phyloP scores from a whole-genome alignment of 768 basidiomycete species.

The Trametes coccinea region DNA sequence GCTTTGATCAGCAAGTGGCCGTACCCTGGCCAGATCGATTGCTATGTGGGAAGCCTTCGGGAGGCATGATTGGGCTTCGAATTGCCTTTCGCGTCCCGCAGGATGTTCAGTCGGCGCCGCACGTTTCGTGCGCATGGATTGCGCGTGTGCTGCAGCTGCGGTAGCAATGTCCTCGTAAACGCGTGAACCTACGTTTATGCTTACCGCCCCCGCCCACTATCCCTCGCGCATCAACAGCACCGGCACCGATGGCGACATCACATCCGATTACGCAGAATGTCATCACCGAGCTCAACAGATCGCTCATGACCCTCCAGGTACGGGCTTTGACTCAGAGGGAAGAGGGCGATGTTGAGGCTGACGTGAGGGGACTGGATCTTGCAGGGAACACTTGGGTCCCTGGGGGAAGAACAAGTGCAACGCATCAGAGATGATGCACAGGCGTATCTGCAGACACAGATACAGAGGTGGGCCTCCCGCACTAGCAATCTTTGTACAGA shows the following conservation, averaged over 20 bases:
- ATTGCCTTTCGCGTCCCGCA: not conserved
- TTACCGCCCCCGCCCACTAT: not conserved
- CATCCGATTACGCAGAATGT: not conserved
- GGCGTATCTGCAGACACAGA: slow-evolving; percentile 39
- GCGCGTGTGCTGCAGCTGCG: slow-evolving; percentile 4
- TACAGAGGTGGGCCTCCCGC: slow-evolving; percentile 37
- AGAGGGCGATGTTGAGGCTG: too few relatives aligned
- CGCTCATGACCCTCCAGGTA: not conserved
- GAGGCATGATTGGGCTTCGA: not conserved
- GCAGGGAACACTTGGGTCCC: slow-evolving; percentile 45
- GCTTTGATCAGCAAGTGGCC: too few relatives aligned
- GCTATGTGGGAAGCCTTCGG: not conserved
- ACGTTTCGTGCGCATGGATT: not conserved
- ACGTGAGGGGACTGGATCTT: not conserved
- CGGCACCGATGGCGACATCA: not conserved
- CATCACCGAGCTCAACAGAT: not conserved
- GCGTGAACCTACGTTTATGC: not conserved
- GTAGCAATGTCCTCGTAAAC: not conserved
- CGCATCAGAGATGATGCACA: slow-evolving; percentile 43
- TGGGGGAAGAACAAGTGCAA: slow-evolving; percentile 47
- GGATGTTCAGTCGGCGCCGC: not conserved
- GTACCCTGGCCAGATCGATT: too few relatives aligned
- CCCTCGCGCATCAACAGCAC: too few relatives aligned
- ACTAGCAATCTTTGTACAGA: too few relatives aligned
- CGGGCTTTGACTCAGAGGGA: too few relatives aligned